Evolutionary conservation across 1,284 basidiomycete species (phyloP).

Genomic region (Inonotus hispidus): DNA sequence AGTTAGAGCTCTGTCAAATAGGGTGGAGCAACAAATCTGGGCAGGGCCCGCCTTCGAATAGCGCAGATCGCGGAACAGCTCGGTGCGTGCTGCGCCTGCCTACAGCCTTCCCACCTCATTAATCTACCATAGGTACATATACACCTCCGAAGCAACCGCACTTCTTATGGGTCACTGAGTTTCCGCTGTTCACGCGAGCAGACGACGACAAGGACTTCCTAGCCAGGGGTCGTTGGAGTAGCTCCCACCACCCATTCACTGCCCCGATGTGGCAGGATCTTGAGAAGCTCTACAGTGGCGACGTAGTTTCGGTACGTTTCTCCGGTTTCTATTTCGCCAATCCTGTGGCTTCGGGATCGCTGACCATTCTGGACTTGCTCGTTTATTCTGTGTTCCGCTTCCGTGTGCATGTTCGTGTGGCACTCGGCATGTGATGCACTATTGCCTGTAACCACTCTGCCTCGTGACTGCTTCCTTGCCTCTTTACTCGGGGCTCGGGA

Average conservation of each 20-base stretch:
- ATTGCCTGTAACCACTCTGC: background rate
- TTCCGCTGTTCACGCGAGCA: conserved; percentile 86
- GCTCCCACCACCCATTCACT: conserved; percentile 93
- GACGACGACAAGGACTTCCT: conserved; percentile 86
- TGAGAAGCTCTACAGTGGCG: conserved; percentile 62
- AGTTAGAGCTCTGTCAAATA: conserved; percentile 26
- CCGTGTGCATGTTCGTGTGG: background rate
- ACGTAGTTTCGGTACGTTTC: conserved; percentile 53
- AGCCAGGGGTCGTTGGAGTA: conserved; percentile 82
- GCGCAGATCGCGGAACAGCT: conserved; percentile 55
- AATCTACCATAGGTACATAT: conserved; percentile 41
- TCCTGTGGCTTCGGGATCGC: conserved; percentile 5
- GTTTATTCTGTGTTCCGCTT: background rate
- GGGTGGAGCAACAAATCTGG: conserved; percentile 84
- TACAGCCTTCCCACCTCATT: conserved; percentile 18
- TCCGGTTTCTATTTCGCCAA: background rate
- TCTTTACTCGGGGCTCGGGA: background rate
- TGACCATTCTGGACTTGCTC: conserved; percentile 8
- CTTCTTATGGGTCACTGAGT: conserved; percentile 94
- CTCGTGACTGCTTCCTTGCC: background rate
- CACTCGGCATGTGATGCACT: background rate
- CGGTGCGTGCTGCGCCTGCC: conserved; percentile 37
- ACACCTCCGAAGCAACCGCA: conserved; percentile 56
- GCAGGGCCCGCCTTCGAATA: conserved; percentile 66
- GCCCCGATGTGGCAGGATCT: conserved; percentile 92